A percentile compares a stretch with the other conserved stretches of the same genome.
These are phyloP conservation scores for Lachnellula cervina DNA, from an alignment of 2,329 filamentous ascomycete genomes.

Conservation along the genomic window DNA sequence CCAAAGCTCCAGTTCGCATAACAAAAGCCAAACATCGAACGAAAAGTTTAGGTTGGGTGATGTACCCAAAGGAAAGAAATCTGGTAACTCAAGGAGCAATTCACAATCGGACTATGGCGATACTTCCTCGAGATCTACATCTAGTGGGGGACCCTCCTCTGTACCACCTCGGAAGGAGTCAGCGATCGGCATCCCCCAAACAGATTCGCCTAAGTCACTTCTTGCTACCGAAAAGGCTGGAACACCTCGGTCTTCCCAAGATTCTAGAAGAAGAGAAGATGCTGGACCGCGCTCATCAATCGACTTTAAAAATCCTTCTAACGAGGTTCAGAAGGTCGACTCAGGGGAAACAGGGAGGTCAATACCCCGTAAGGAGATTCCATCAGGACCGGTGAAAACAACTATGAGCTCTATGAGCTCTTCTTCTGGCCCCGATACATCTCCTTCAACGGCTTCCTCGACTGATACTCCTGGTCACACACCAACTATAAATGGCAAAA, in stretches of 20 bases:
- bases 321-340: slow-evolving; percentile 52
- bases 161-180: slow-evolving; percentile 23
- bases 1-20: slow-evolving; percentile 26
- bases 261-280: slow-evolving; percentile 53
- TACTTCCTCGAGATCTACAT: slow-evolving; percentile 35
- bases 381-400: slow-evolving; percentile 19
- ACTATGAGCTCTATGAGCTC: slow-evolving; percentile 24
- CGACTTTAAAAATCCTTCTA: slow-evolving; percentile 23
- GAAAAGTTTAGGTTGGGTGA: slow-evolving; percentile 78
- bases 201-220: slow-evolving; percentile 24
- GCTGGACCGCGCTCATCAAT: slow-evolving; percentile 40
- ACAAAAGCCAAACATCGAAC: slow-evolving; percentile 31
- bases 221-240: slow-evolving; percentile 34
- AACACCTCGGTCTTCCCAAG: slow-evolving; percentile 52
- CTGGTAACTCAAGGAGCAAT: slow-evolving; percentile 34
- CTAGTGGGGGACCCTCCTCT: slow-evolving; percentile 26
- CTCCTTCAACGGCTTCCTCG: slow-evolving; percentile 29
- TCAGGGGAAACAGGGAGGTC: slow-evolving; percentile 41
- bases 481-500: slow-evolving; percentile 31
- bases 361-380: slow-evolving; percentile 62
- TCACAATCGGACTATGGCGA: slow-evolving; percentile 34
- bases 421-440: slow-evolving; percentile 29
- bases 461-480: slow-evolving; percentile 28
- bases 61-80: slow-evolving; percentile 61
- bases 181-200: slow-evolving; percentile 13